A percentile compares a stretch with the other conserved stretches of the same genome.
phyloP scores from a whole-genome alignment of 116 monocot genomes.

The Cymodocea nodosa region DNA sequence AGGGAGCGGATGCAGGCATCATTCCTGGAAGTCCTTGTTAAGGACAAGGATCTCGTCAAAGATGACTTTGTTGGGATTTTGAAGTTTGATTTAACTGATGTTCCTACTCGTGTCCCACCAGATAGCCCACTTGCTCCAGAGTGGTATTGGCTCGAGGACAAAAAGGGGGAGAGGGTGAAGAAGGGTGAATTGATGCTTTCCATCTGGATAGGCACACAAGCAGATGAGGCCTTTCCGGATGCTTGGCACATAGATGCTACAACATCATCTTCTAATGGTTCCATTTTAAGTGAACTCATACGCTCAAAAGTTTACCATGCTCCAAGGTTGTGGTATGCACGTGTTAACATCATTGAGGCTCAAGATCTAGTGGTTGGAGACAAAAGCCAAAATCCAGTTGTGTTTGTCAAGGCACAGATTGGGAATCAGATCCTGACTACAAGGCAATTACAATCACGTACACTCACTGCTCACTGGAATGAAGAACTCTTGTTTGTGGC shows the following conservation, averaged over 20 bases:
- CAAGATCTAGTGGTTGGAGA: constrained; percentile 39
- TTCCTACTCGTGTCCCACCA: constrained; percentile 25
- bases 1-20: constrained; percentile 17
- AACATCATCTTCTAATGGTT: constrained; percentile 7
- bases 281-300: constrained; percentile 15
- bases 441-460: constrained; percentile 26
- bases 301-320: constrained; percentile 62
- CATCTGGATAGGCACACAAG: constrained; percentile 77
- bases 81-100: constrained; percentile 23
- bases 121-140: constrained; percentile 52
- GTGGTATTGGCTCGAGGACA: constrained; percentile 66
- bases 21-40: constrained; percentile 23
- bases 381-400: constrained; percentile 33
- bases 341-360: constrained; percentile 59
- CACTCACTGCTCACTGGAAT: constrained; percentile 44
- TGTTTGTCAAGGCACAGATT: constrained; percentile 47
- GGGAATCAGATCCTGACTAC: constrained; percentile 43
- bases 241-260: constrained; percentile 62
- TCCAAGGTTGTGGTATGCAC: constrained; percentile 67
- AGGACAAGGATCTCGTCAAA: constrained; percentile 29
- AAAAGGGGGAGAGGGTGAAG: constrained; percentile 41
- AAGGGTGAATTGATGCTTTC: constrained; percentile 73
- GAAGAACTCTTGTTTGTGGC: constrained; percentile 77
- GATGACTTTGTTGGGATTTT: constrained; percentile 27
- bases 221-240: constrained; percentile 56